Base-by-base conservation (phyloP, 495 filamentous ascomycete genomes). In the Entonaema liquescens region DNA sequence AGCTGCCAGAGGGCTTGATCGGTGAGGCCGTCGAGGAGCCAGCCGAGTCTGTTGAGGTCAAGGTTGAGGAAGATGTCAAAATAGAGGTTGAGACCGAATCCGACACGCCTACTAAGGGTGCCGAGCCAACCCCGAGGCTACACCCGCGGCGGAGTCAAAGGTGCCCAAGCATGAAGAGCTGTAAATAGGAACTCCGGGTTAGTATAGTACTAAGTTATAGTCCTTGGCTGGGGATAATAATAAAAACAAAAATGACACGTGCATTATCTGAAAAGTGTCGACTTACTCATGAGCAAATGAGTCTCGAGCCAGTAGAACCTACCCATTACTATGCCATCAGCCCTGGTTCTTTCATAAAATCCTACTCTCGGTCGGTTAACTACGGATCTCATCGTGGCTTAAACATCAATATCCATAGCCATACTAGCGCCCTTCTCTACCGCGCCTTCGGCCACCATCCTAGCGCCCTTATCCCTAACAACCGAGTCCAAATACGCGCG, bases 1-100 rank as follows among this genome's bases (percentile, higher is more conserved):
- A 90, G 82, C 72, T 98, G 42, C 94, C 95, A 4, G 91, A 90
- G 50, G 89, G 87, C 9, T 68, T 97, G 40, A 79, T 97, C 38
- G 86, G 84, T 8, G 76, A 92, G 60, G 74, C 90, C 28, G 85
- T 79, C 25, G 85, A 74, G 59, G 72, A 80, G 55, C 77, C 78
- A 12, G 76, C 77, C 6, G 83, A 84, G 70, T 72, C 72, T 6
- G 68, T 76, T 38, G 71, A 76, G 49, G 65, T 76, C 6, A 78
- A 78, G 59, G 61, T 74, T 23, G 73, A 78, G 38, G 75, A 80
- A 47, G 40, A 64, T 56, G 62, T 71, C 2, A 59, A 74, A 31
- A 62, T 69, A 8, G 57, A 73, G 38, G 64, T 75, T 13, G 68
- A 75, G 57, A 35, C 71, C n/a, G 67, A 71, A 13, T 61, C 71